Evolutionary conservation across 2,329 filamentous ascomycete genomes (phyloP), one percentile per base, ranked within the genome.

Genomic region (Aspergillus fumigatiaffinis): DNA sequence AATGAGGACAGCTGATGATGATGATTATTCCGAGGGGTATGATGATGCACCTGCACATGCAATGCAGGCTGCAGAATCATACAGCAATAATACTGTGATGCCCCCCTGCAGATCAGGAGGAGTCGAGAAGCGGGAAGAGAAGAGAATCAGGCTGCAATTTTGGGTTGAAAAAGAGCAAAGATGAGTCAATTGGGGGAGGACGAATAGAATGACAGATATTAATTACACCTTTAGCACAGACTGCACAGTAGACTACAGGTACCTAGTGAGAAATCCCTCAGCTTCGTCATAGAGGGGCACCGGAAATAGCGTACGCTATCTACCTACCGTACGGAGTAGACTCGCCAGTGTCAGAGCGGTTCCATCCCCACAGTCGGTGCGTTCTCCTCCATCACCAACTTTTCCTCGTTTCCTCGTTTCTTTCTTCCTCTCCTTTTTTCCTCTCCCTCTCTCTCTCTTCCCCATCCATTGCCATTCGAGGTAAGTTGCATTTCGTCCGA

Each of bases 271-370:
- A 53, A 42, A 35, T 17, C 14, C 52, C 41, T 52, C 49, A 49
- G 56, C 44, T 29, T 29, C n/a, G 28, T 32, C 23, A 38, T 49
- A 50, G 50, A 53, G 53, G 49, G 52, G 54, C 52, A 50, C 53
- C 56, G 56, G 55, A 52, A 29, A 29, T 29, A 10, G 8, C 26
- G 7, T 28, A 7, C 7, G 7, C 26, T 7, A 7, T 26, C 26
- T n/a, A n/a, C n/a, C n/a, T n/a, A n/a, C n/a, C n/a, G n/a, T n/a
- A n/a, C n/a, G n/a, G n/a, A n/a, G n/a, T n/a, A n/a, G n/a, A n/a
- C 6, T 10, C 4, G 23, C 23, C 25, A 26, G 25, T 26, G 25
- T 6, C 25, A 26, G 4, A 26, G 25, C 25, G 25, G 25, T 26
- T 26, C 25, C 25, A 26, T 26, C 25, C 28, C 28, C 28, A 55